A percentile compares a stretch with the other conserved stretches of the same genome.
Evolutionary conservation across 2,329 filamentous ascomycete species (phyloP).

Genomic region (Pezicula radicicola): DNA sequence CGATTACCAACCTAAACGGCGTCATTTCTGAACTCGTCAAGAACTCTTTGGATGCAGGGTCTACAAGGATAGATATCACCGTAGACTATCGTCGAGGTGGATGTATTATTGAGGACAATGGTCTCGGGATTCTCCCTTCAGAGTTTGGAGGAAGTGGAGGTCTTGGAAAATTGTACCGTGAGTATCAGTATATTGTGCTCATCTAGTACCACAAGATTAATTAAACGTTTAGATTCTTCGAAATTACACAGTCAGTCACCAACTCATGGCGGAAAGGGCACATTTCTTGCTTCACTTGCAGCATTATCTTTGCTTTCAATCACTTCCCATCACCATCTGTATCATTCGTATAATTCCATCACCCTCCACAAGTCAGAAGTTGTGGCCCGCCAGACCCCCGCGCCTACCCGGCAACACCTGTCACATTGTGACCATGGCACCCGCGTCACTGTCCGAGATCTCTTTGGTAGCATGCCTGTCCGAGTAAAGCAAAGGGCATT

Average conservation of each 20-base stretch:
- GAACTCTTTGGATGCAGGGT: constrained; percentile 81
- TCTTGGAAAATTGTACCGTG: constrained; percentile 71
- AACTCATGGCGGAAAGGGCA: constrained; percentile 66
- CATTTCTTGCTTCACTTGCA: constrained; percentile 74
- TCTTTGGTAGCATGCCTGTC: constrained; percentile 90
- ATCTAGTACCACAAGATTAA: constrained; percentile 11
- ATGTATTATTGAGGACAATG: constrained; percentile 83
- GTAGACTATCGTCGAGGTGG: constrained; percentile 74
- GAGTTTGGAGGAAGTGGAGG: constrained; percentile 74
- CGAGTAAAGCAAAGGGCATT: constrained; percentile 75
- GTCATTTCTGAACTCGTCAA: constrained; percentile 71
- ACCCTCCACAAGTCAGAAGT: constrained; percentile 67
- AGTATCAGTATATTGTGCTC: constrained; percentile 24
- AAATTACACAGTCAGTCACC: constrained; percentile 51
- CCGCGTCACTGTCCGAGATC: constrained; percentile 68
- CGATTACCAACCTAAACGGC: constrained; percentile 69
- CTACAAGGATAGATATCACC: constrained; percentile 64
- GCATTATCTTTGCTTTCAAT: constrained; percentile 75
- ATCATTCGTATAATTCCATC: constrained; percentile 62
- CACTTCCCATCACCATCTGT: constrained; percentile 63
- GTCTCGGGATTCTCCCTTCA: constrained; percentile 66
- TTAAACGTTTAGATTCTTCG: constrained; percentile 65
- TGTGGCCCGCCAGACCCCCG: constrained; percentile 62
- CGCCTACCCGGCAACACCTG: constrained; percentile 54
- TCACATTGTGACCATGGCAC: constrained; percentile 65